Base-by-base conservation (phyloP, 1,139 yeast species). In the Diutina neorugosa region DNA sequence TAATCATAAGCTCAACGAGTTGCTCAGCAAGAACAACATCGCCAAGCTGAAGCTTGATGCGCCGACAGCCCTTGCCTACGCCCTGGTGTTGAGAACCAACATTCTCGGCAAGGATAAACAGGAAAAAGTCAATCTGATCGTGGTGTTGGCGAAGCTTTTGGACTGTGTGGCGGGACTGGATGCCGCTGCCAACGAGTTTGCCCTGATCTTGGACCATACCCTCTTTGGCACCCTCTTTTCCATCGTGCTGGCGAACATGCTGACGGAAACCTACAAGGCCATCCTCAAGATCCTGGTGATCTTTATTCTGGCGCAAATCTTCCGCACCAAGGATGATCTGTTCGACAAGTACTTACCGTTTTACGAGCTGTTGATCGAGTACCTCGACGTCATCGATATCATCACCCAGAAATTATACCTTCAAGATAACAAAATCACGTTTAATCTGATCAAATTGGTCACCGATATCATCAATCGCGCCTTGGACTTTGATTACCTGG, bases 51-150 rank as follows among this genome's bases (percentile, higher is more conserved):
- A 69, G 57, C 61, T 74, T 44, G 77, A 73, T 55, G 62, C 66
- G 19, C 51, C 63, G 4, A 68, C 73, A 0, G 74, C 76, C 12
- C 59, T 71, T 47, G 61, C 59, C 52, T 74, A 71, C 61, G 74
- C 76, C 49, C 58, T 65, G 23, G 63, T 67, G 6, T 67, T 77
- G 46, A 67, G 69, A 54, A 54, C 65, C 12, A 71, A 74, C 51
- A 74, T 77, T 52, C 62, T 74, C 54, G 79, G 79, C 14, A 68
- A 69, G 54, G 78, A 75, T 57, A 76, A 77, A 57, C 76, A 76
- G 58, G 82, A 77, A 57, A 76, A 75, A 59, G 78, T 77, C 54
- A 78, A 78, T 61, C 70, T 76, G 19, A 77, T 79, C 11, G 79
- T 78, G 14, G 80, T 78, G 7, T 65, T 79, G 54, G 80, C 82